phyloP scores from a whole-genome alignment of 73 alveolate genomes.

The Blepharisma japonicum region DNA sequence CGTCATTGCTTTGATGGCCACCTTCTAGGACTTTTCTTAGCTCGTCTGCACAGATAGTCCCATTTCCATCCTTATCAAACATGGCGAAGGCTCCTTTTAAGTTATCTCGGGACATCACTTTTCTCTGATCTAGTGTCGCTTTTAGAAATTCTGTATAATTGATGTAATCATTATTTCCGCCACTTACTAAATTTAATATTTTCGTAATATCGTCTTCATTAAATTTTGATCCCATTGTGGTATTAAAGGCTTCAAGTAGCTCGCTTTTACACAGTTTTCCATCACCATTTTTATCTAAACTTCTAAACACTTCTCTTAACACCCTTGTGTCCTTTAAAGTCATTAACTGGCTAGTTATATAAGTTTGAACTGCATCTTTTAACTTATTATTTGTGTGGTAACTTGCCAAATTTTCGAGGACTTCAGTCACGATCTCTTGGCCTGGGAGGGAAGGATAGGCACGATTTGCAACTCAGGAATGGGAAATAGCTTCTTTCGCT shows the following conservation, averaged over 20 bases:
- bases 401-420: neutral
- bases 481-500: neutral
- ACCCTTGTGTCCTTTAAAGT: neutral
- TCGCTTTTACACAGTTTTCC: conserved; percentile 3
- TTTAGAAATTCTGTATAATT: conserved; percentile 7
- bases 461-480: neutral
- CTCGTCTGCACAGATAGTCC: too few species aligned
- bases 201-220: neutral
- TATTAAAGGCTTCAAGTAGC: neutral
- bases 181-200: neutral
- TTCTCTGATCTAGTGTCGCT: neutral
- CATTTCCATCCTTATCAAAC: too few species aligned
- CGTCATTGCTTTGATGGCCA: too few species aligned
- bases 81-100: too few species aligned
- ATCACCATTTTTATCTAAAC: neutral
- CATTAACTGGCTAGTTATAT: neutral
- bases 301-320: neutral
- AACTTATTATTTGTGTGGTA: neutral
- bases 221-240: neutral
- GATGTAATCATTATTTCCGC: neutral
- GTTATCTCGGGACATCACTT: too few species aligned
- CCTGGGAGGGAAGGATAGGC: neutral
- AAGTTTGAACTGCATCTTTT: neutral
- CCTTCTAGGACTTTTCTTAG: too few species aligned
- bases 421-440: neutral